Conservation (phyloP, 352 stramenopile species). For the Pythium rhizo-oryzae region DNA sequence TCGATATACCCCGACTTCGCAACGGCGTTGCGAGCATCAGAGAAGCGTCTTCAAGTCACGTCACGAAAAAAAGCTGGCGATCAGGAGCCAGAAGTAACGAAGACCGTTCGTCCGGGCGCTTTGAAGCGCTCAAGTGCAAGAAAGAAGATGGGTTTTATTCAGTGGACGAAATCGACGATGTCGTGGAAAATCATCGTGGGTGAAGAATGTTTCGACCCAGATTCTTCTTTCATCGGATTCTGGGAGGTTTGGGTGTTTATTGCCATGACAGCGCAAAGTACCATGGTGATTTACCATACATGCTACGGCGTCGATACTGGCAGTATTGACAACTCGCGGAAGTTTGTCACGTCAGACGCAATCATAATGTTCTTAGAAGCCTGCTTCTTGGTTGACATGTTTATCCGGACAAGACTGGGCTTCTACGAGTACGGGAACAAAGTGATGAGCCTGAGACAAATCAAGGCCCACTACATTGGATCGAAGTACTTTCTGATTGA, state of each 20-base stretch:
- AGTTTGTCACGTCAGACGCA: slow-evolving; percentile 32
- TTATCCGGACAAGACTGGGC: slow-evolving; percentile 48
- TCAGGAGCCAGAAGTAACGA: slow-evolving; percentile 26
- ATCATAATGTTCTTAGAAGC: slow-evolving; percentile 39
- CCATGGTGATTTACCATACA: slow-evolving; percentile 47
- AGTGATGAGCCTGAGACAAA: slow-evolving; percentile 45
- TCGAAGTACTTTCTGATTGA: slow-evolving; percentile 42
- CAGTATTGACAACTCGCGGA: neutral
- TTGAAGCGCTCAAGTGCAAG: neutral
- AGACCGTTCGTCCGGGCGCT: slow-evolving; percentile 6
- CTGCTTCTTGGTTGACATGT: slow-evolving; percentile 47
- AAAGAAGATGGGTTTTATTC: neutral
- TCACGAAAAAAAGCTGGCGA: slow-evolving; percentile 39
- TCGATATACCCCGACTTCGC: slow-evolving; percentile 39
- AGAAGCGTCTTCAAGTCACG: slow-evolving; percentile 31
- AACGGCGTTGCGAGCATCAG: slow-evolving; percentile 52
- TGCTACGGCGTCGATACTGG: slow-evolving; percentile 39
- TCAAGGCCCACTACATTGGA: slow-evolving; percentile 41
- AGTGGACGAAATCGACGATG: slow-evolving; percentile 1
- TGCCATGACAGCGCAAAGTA: slow-evolving; percentile 41
- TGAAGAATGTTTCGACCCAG: slow-evolving; percentile 47
- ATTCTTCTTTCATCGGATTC: slow-evolving; percentile 43
- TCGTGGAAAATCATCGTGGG: slow-evolving; percentile 18
- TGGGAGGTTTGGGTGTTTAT: slow-evolving; percentile 58
- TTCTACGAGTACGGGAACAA: slow-evolving; percentile 77